Evolutionary conservation across 495 filamentous ascomycete species (phyloP), one percentile per base, ranked within the genome.

Genomic region (Podospora sp.): DNA sequence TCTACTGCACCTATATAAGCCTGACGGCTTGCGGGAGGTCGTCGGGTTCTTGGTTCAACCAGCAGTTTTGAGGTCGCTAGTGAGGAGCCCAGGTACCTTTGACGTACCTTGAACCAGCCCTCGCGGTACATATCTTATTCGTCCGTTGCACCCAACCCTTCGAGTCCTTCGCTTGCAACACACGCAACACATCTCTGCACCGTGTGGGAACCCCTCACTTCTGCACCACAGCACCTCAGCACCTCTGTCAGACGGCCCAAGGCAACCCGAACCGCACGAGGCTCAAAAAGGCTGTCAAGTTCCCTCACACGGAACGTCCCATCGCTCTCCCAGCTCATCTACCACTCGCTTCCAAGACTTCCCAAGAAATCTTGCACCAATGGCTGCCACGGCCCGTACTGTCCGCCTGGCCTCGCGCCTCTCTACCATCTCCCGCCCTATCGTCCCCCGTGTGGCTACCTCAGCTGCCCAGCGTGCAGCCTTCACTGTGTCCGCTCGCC

Each of bases 1-100:
- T 25, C 26, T 66, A 53, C 59, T 53, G 36, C 55, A 53, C 27
- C 40, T 36, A 27, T 73, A 73, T 73, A 75, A 71, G 65, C 74
- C 76, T 71, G 67, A 57, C 71, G 65, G 64, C 60, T 69, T 58
- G 20, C 26, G 56, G 4, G 40, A 55, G 60, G 50, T 72, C 65
- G 64, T 72, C 71, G 25, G 68, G 67, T 6, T 67, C 61, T 52
- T 55, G 62, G 63, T 57, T 63, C 59, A 58, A 12, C 57, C 40
- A 72, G 75, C 72, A 76, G 68, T 73, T 78, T 77, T 78, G 76
- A 66, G 55, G 76, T 76, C 75, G 76, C 73, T 78, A 78, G 72
- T 76, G 62, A 78, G 75, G 76, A 77, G 73, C 67, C 62, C 50
- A 52, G 75, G 75, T 75, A 77, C 73, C 40, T 75, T 75, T 60